Base-by-base conservation (phyloP, 139 green algal genomes). In the Coccomyxa sp. region DNA sequence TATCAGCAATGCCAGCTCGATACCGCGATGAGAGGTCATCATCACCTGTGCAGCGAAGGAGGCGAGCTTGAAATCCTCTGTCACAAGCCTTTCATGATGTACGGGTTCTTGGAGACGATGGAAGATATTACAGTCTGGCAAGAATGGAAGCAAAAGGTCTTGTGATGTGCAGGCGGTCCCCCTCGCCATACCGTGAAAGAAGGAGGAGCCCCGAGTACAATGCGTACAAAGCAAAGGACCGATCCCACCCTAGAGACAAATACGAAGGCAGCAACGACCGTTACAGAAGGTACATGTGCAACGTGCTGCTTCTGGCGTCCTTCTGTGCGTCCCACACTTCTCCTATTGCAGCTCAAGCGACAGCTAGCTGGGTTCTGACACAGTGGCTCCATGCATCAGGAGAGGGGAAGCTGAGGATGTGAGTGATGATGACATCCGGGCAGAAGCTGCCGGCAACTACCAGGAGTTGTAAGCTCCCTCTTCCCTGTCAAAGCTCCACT, bases 351-450 rank as follows among this genome's bases (percentile, higher is more conserved):
- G n/a, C n/a, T n/a, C n/a, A n/a, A n/a, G n/a, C n/a, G n/a, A n/a
- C n/a, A n/a, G n/a, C n/a, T n/a, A n/a, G n/a, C n/a, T 58, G 44
- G 12, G 44, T 58, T 16, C 16, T 16, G 44, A 16, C 14, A 58
- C 12, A 58, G 16, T 16, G 44, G 44, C 44, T 58, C 44, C 14
- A 16, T 16, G 44, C 44, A n/a, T n/a, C 73, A 68, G 74, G 29
- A 22, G 74, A n/a, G 8, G 44, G 31, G 44, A 40, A 29, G 44
- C 41, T 27, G 41, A 7, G 2, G 44, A 70, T 39, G 41, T 78
- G 31, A 70, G 40, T 44, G 74, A 78, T 31, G 74, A 78, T n/a
- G 74, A 78, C 33, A 39, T 78, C n/a, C 44, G 74, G 10, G 74
- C 70, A 6, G 29, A 68, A 8, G 74, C 74, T 7, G n/a, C 16